Conservation (phyloP, 2,329 filamentous ascomycete species). For the Sporothrix pallida region DNA sequence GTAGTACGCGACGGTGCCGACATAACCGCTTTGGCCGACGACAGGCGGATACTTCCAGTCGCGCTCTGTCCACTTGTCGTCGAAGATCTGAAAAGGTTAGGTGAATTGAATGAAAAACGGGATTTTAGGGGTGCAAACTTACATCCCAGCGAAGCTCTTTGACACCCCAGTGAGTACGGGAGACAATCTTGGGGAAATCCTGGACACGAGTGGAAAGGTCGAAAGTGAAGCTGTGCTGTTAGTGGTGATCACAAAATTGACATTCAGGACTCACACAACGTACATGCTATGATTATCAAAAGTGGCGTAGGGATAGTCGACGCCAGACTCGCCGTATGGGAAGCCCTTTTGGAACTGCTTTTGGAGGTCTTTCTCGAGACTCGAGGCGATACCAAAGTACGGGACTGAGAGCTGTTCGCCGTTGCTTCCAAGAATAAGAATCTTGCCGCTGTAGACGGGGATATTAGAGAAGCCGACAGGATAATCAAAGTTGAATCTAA, state of each 20-base stretch:
- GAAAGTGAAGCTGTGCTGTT: conserved; percentile 38
- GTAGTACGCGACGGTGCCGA: conserved; percentile 38
- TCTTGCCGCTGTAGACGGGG: conserved; percentile 47
- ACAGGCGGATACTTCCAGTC: conserved; percentile 42
- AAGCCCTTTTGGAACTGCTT: conserved; percentile 32
- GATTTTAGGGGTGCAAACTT: neutral
- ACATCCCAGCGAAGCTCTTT: conserved; percentile 44
- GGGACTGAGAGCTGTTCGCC: conserved; percentile 40
- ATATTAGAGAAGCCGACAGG: conserved; percentile 35
- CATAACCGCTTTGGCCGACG: conserved; percentile 38
- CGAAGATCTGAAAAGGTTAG: conserved; percentile 34
- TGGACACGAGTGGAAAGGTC: conserved; percentile 40
- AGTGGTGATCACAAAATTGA: neutral
- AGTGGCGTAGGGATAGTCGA: conserved; percentile 21
- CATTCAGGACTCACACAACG: neutral
- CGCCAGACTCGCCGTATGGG: conserved; percentile 24
- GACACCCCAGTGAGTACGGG: conserved; percentile 26
- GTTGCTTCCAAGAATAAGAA: conserved; percentile 43
- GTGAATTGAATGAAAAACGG: neutral
- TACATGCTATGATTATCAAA: conserved; percentile 24
- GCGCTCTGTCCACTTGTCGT: conserved; percentile 38
- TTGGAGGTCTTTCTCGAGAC: conserved; percentile 27
- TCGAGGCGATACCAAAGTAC: conserved; percentile 33
- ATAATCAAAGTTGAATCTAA: conserved; percentile 39
- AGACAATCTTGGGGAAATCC: conserved; percentile 43